Conservation (phyloP, 2,329 filamentous ascomycete species). For the Xylaria sp. region DNA sequence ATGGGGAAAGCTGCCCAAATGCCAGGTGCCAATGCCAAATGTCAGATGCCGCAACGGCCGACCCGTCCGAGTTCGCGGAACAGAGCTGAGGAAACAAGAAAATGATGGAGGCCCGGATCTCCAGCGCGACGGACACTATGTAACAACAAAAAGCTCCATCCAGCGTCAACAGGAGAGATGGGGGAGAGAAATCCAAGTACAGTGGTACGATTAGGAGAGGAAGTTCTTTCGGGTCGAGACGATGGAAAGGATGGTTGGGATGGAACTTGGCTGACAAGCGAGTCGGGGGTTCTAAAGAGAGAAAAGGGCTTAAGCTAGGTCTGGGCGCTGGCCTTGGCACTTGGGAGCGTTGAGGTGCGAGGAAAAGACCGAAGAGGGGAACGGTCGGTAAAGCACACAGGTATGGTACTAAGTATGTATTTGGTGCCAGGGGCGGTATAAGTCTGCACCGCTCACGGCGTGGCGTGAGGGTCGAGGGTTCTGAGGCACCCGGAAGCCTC, state of each 20-base stretch:
- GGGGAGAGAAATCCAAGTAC: slow-evolving; percentile 26
- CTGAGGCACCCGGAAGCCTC: slow-evolving; percentile 3
- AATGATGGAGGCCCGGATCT: slow-evolving; percentile 49
- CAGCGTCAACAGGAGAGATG: slow-evolving; percentile 43
- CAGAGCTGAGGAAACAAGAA: slow-evolving; percentile 33
- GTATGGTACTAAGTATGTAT: neutral
- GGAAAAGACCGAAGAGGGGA: slow-evolving; percentile 33
- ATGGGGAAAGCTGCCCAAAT: slow-evolving; percentile 38
- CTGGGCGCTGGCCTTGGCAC: slow-evolving; percentile 34
- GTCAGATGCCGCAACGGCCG: slow-evolving; percentile 47
- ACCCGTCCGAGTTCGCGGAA: slow-evolving; percentile 30
- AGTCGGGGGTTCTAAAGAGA: slow-evolving; percentile 32
- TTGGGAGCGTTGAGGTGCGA: slow-evolving; percentile 25
- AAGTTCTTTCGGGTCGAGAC: slow-evolving; percentile 35
- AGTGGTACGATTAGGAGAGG: slow-evolving; percentile 38
- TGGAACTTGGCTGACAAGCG: slow-evolving; percentile 25
- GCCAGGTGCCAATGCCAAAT: slow-evolving; percentile 32
- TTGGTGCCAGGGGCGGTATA: neutral
- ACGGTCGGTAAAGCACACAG: slow-evolving; percentile 1
- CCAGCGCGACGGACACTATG: slow-evolving; percentile 49
- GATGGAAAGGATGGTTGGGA: slow-evolving; percentile 43
- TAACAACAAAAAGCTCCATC: slow-evolving; percentile 45
- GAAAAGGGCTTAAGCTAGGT: slow-evolving; percentile 38
- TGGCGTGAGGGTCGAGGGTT: neutral
- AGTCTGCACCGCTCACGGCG: slow-evolving; percentile 9